Evolutionary conservation across 1,139 yeast genomes (phyloP).

Genomic region (Zygosaccharomyces pseudobailii): DNA sequence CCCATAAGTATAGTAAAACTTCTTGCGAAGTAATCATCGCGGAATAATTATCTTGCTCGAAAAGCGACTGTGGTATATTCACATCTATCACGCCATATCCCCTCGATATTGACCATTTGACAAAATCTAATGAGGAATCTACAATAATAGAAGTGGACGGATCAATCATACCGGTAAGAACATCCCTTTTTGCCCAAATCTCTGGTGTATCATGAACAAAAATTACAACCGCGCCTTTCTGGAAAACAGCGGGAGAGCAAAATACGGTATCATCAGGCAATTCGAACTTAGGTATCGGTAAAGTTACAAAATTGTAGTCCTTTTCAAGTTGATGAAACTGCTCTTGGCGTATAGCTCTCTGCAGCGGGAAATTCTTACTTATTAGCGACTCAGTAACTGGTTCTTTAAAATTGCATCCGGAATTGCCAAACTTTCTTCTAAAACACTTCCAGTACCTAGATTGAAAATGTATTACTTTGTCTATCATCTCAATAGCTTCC

Average conservation of each 20-base stretch:
- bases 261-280: slow-evolving; percentile 65
- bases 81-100: slow-evolving; percentile 80
- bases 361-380: slow-evolving; percentile 43
- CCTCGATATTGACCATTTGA: slow-evolving; percentile 54
- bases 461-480: slow-evolving; percentile 75
- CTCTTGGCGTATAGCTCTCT: slow-evolving; percentile 68
- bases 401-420: slow-evolving; percentile 30
- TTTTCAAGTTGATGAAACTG: slow-evolving; percentile 58
- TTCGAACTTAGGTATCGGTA: slow-evolving; percentile 60
- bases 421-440: slow-evolving; percentile 53
- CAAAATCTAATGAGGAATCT: slow-evolving; percentile 51
- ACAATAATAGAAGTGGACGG: slow-evolving; percentile 65
- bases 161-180: slow-evolving; percentile 72
- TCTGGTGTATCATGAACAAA: slow-evolving; percentile 91
- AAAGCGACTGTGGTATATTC: slow-evolving; percentile 53
- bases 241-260: slow-evolving; percentile 70
- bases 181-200: slow-evolving; percentile 83
- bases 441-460: slow-evolving; percentile 86
- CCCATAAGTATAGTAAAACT: slow-evolving; percentile 77
- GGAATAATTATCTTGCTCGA: slow-evolving; percentile 46
- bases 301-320: slow-evolving; percentile 54
- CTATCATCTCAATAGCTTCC: slow-evolving; percentile 78
- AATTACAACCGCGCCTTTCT: slow-evolving; percentile 57
- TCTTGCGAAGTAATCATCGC: slow-evolving; percentile 72
- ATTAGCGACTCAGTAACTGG: slow-evolving; percentile 20